Conservation (phyloP, 1,139 yeast genomes). For the Taphrina pruni region DNA sequence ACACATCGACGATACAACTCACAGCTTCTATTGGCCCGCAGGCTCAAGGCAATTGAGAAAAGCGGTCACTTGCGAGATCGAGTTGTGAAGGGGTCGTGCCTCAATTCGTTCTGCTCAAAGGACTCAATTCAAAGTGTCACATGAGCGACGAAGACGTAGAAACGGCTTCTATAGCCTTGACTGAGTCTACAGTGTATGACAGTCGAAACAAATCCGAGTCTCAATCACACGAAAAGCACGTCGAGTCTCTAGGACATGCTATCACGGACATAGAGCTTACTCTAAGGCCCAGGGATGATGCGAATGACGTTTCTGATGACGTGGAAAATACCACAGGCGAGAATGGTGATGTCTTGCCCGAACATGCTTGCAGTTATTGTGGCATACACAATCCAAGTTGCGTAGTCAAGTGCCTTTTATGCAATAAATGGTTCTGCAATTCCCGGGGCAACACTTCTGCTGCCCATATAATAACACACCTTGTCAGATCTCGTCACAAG, state of each 20-base stretch:
- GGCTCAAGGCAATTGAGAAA: no score
- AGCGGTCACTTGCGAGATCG: no score
- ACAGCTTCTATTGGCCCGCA: no score
- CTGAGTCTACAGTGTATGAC: slow-evolving; percentile 28
- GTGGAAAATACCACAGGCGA: not conserved
- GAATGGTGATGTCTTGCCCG: slow-evolving; percentile 47
- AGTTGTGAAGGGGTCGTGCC: not conserved
- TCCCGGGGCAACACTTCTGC: slow-evolving; percentile 66
- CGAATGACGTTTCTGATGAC: slow-evolving; percentile 5
- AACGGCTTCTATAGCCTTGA: slow-evolving; percentile 30
- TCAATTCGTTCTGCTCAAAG: not conserved
- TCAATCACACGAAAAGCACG: slow-evolving; percentile 1
- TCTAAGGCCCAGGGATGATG: not conserved
- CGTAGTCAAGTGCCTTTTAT: slow-evolving; percentile 76
- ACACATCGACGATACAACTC: no score
- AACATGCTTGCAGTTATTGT: slow-evolving; percentile 63
- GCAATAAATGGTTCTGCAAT: slow-evolving; percentile 92
- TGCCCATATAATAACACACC: slow-evolving; percentile 85
- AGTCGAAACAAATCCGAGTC: slow-evolving; percentile 19
- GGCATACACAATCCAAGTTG: slow-evolving; percentile 70
- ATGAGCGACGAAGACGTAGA: slow-evolving; percentile 38
- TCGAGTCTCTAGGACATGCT: not conserved
- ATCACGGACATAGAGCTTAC: slow-evolving; percentile 2
- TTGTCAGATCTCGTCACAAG: slow-evolving; percentile 81
- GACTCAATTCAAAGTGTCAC: not conserved